A percentile compares a stretch with the other conserved stretches of the same genome.
Conservation (phyloP, 352 stramenopile genomes). For the Blastocystis sp. region DNA sequence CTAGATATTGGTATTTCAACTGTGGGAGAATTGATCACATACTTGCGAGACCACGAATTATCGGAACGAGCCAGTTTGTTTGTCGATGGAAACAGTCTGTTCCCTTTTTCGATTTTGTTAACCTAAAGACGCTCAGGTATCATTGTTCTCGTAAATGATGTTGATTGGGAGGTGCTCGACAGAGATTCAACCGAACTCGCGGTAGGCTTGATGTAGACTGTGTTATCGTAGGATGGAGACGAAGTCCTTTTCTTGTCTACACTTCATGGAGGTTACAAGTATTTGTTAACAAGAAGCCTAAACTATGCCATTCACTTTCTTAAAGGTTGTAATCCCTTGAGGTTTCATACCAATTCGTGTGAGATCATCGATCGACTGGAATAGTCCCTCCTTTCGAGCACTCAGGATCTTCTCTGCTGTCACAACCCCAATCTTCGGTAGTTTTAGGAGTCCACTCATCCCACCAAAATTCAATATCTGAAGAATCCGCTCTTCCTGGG, state of each 20-base stretch:
- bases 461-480: constrained; percentile 35
- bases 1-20: neutral
- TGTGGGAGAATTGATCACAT: constrained; percentile 7
- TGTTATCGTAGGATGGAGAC: constrained; percentile 38
- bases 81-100: constrained; percentile 27
- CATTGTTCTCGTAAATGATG: constrained; percentile 48
- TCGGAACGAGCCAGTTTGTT: constrained; percentile 28
- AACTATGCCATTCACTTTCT: neutral
- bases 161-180: constrained; percentile 52
- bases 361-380: constrained; percentile 32
- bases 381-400: neutral
- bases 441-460: neutral
- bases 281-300: neutral
- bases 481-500: constrained; percentile 13
- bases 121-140: constrained; percentile 46
- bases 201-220: neutral
- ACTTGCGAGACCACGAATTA: constrained; percentile 35
- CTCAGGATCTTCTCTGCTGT: constrained; percentile 11
- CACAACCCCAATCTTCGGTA: neutral
- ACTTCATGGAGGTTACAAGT: constrained; percentile 21
- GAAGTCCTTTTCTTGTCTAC: constrained; percentile 52
- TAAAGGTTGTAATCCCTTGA: neutral
- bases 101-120: neutral
- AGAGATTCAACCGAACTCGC: neutral
- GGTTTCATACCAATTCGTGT: constrained; percentile 3